Evolutionary conservation across 2,329 filamentous ascomycete species (phyloP).

Genomic region (Botrytis byssoidea): DNA sequence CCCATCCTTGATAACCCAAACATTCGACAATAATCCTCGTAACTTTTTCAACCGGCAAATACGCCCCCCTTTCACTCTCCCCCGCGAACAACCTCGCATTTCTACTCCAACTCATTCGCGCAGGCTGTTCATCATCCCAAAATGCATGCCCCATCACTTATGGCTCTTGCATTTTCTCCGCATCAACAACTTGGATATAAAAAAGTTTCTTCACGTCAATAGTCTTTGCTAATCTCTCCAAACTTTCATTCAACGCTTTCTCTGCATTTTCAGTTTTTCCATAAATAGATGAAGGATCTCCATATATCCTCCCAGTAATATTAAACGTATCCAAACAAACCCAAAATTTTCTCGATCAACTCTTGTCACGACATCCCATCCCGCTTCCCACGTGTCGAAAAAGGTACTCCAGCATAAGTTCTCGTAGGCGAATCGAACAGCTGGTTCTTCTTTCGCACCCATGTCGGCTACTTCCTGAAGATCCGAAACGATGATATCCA

Average conservation of each 20-base stretch:
- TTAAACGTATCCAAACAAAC: slow-evolving; percentile 76
- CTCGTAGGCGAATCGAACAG: slow-evolving; percentile 69
- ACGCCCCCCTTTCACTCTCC: slow-evolving; percentile 51
- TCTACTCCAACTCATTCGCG: slow-evolving; percentile 74
- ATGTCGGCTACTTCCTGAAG: slow-evolving; percentile 64
- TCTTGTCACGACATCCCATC: slow-evolving; percentile 63
- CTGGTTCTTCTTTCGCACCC: slow-evolving; percentile 54
- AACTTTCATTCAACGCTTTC: slow-evolving; percentile 46
- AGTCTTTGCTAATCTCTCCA: slow-evolving; percentile 25
- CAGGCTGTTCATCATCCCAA: slow-evolving; percentile 55
- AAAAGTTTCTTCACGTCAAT: slow-evolving; percentile 66
- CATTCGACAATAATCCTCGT: slow-evolving; percentile 48
- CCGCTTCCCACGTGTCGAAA: slow-evolving; percentile 67
- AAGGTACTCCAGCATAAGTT: slow-evolving; percentile 69
- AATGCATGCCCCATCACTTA: slow-evolving; percentile 56
- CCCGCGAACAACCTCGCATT: slow-evolving; percentile 71
- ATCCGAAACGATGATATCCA: slow-evolving; percentile 59
- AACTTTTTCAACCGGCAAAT: slow-evolving; percentile 55
- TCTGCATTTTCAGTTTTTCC: slow-evolving; percentile 57
- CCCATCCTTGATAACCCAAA: slow-evolving; percentile 56
- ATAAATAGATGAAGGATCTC: slow-evolving; percentile 56
- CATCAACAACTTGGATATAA: slow-evolving; percentile 75
- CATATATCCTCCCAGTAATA: slow-evolving; percentile 67
- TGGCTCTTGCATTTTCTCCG: slow-evolving; percentile 59
- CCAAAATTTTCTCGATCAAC: slow-evolving; percentile 66